Evolutionary conservation across 768 basidiomycete species (phyloP), one percentile per base, ranked within the genome.

Genomic region (Leccinum ochraceum): DNA sequence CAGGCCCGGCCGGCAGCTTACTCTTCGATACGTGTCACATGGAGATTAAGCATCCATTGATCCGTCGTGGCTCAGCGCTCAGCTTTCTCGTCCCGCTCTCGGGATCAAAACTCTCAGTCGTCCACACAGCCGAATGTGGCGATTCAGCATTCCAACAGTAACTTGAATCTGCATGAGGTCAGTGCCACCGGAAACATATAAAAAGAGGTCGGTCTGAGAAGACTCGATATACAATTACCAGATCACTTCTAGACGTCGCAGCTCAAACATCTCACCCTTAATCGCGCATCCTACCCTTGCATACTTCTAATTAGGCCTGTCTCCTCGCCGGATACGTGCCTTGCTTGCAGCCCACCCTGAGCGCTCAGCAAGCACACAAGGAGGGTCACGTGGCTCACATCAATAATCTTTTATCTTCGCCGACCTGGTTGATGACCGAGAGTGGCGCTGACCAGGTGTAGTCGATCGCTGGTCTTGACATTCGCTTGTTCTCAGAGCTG

Each of bases 311-410:
- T 28, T 74, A 73, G 72, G 71, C 72, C 0, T 74, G 69, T 52
- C 56, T 74, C 1, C 60, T 74, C 14, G 73, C 71, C 4, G 72
- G 72, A 16, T 68, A 63, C 58, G 63, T 74, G 1, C 72, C 73
- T 8, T 74, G 73, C 63, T 58, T 74, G 51, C 71, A 73, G 46
- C 73, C 72, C n/a, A 66, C 72, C 1, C 56, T 75, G 36, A 75
- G 73, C 39, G 72, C 74, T 17, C 70, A 74, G 24, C 71, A 73
- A 53, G 60, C 71, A 0, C 71, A 72, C 54, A 69, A 71, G 32
- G 71, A 73, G 14, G 68, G 60, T 6, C 71, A 74, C 52, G 61
- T 75, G 4, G 60, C 59, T 2, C 72, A 75, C 56, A 61, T 75
- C 53, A 72, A 67, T 48, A 67, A 66, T 7, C 58, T 75, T 4